phyloP scores from a whole-genome alignment of 1,284 basidiomycete genomes.

The Marasmius fiardii region DNA sequence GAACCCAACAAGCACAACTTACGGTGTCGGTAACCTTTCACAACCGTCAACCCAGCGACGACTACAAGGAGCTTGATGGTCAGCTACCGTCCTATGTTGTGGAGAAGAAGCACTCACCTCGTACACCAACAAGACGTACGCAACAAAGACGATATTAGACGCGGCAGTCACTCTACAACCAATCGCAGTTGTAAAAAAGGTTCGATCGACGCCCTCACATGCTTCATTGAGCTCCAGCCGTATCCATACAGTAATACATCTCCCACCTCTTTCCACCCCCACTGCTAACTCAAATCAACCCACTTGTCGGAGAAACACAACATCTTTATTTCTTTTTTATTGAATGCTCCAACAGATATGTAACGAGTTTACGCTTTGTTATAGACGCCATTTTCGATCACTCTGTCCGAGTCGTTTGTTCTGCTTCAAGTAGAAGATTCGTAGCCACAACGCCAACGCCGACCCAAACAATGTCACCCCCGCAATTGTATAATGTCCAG shows the following conservation, averaged over 20 bases:
- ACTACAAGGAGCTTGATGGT: slow-evolving; percentile 20
- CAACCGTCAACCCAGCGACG: slow-evolving; percentile 33
- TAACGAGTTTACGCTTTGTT: no score
- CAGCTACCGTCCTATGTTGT: neutral
- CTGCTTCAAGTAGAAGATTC: slow-evolving; percentile 3
- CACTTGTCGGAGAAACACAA: no score
- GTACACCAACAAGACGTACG: slow-evolving; percentile 35
- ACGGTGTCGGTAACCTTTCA: slow-evolving; percentile 36
- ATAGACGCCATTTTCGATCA: neutral
- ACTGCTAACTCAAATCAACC: no score
- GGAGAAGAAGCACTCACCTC: slow-evolving; percentile 34
- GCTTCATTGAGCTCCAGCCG: no score
- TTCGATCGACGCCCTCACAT: no score
- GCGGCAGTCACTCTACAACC: slow-evolving; percentile 31
- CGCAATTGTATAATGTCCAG: slow-evolving; percentile 34
- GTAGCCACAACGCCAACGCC: neutral
- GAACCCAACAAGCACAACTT: slow-evolving; percentile 19
- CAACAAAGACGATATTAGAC: slow-evolving; percentile 32
- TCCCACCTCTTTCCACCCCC: no score
- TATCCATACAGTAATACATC: no score
- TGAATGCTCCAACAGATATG: no score
- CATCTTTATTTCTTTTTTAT: no score
- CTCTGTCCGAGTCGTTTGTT: neutral
- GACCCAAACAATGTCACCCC: slow-evolving; percentile 22
- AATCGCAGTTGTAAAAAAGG: slow-evolving; percentile 2